Conservation (phyloP, 129 eudicot genomes). For the Rutidosis leptorrhynchoides region DNA sequence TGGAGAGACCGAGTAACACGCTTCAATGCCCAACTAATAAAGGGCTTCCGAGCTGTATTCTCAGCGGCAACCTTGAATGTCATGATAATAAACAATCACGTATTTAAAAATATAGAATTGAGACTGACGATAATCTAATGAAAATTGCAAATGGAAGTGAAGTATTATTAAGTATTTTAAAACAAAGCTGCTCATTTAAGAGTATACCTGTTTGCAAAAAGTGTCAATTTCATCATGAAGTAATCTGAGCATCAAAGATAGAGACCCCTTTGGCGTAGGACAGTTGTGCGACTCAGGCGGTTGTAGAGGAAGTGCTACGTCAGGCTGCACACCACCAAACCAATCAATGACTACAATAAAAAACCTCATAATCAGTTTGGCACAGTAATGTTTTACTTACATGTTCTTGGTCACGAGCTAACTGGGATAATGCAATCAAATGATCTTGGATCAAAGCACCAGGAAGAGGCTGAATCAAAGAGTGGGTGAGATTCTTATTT, state of each 20-base stretch:
- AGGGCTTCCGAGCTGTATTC: constrained; percentile 68
- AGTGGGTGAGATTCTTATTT: constrained; percentile 65
- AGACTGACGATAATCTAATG: too few species aligned
- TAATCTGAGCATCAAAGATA: constrained; percentile 55
- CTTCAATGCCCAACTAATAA: constrained; percentile 87
- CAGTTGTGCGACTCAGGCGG: constrained; percentile 59
- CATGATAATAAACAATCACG: too few species aligned
- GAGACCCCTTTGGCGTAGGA: constrained; percentile 45
- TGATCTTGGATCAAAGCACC: constrained; percentile 85
- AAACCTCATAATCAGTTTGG: too few species aligned
- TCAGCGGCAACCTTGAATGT: too few species aligned
- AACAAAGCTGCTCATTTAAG: too few species aligned
- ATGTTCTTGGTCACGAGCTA: constrained; percentile 92
- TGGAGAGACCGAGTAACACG: constrained; percentile 93
- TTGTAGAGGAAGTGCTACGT: constrained; percentile 82
- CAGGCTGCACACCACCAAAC: too few species aligned
- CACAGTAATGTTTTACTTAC: too few species aligned
- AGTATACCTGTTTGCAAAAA: constrained; percentile 87
- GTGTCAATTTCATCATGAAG: constrained; percentile 79
- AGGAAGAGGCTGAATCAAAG: constrained; percentile 64
- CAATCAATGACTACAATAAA: too few species aligned
- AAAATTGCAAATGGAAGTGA: too few species aligned
- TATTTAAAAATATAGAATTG: too few species aligned
- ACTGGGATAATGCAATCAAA: constrained; percentile 78
- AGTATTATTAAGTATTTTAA: too few species aligned